Evolutionary conservation across 2,329 filamentous ascomycete genomes (phyloP).

Genomic region (Aspergillus pseudotamarii): DNA sequence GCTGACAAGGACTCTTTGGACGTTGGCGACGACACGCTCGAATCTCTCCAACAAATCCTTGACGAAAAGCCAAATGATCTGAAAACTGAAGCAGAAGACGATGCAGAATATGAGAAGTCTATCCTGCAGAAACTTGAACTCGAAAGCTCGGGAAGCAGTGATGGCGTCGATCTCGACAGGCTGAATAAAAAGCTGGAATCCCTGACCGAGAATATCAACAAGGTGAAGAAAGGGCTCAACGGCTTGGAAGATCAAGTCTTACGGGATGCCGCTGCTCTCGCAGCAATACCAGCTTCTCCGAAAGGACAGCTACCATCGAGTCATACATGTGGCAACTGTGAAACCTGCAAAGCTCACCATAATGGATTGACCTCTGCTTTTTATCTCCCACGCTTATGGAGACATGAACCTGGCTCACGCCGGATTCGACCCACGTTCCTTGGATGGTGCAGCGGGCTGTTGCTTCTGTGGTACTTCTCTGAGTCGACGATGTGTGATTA

Average conservation of each 20-base stretch:
- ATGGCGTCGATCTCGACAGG: conserved; percentile 38
- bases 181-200: conserved; percentile 44
- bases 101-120: conserved; percentile 36
- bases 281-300: conserved; percentile 19
- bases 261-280: conserved; percentile 22
- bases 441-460: conserved; percentile 43
- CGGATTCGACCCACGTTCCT: conserved; percentile 40
- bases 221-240: conserved; percentile 44
- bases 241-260: conserved; percentile 42
- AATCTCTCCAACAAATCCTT: conserved; percentile 47
- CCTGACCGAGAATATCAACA: conserved; percentile 43
- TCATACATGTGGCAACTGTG: conserved; percentile 21
- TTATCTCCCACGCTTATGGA: conserved; percentile 42
- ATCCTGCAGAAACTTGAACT: conserved; percentile 28
- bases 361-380: conserved; percentile 36
- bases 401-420: conserved; percentile 28
- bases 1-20: conserved; percentile 41
- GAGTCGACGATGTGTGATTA: conserved; percentile 54
- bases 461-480: conserved; percentile 52
- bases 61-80: conserved; percentile 31
- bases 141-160: conserved; percentile 20
- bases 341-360: conserved; percentile 26
- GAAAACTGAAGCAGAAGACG: conserved; percentile 34
- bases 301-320: conserved; percentile 14
- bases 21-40: conserved; percentile 49